Conservation (phyloP, 2,329 filamentous ascomycete genomes). For the Graphilbum fragrans region DNA sequence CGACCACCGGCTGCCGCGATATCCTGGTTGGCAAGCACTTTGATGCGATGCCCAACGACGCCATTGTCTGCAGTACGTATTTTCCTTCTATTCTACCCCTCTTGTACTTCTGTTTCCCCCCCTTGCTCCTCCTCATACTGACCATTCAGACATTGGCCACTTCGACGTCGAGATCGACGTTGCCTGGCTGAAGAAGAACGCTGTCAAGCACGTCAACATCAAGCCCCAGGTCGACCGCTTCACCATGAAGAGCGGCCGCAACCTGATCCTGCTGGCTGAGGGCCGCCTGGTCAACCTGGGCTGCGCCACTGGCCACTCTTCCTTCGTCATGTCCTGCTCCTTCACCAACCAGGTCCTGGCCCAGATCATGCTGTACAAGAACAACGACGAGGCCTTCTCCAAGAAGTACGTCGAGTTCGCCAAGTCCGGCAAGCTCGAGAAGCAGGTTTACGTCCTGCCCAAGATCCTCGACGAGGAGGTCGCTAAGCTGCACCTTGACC, state of each 20-base stretch:
- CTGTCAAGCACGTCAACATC: conserved; percentile 90
- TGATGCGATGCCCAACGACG: conserved; percentile 90
- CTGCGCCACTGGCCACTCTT: conserved; percentile 97
- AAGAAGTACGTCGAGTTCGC: conserved; percentile 95
- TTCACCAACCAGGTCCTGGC: conserved; percentile 99
- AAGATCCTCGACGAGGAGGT: conserved; percentile 99
- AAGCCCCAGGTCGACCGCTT: conserved; percentile 99
- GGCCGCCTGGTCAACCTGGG: conserved; percentile 98
- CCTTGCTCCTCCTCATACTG: neutral
- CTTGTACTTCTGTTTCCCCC: conserved; percentile 6
- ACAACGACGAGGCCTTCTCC: conserved; percentile 72
- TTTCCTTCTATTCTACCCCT: neutral
- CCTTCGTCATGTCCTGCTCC: conserved; percentile 99
- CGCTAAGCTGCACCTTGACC: conserved; percentile 80
- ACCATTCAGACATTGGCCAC: conserved; percentile 73
- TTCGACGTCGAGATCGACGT: conserved; percentile 99
- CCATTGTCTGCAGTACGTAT: conserved; percentile 86
- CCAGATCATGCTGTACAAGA: conserved; percentile 97
- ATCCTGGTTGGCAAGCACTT: conserved; percentile 90
- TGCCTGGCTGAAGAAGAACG: conserved; percentile 97
- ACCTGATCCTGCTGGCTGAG: conserved; percentile 98
- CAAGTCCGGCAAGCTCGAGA: conserved; percentile 77
- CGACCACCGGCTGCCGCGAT: conserved; percentile 97
- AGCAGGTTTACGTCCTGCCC: conserved; percentile 92
- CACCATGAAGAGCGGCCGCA: conserved; percentile 82